These are phyloP conservation scores for Teunomyces gatunensis DNA, from an alignment of 805 yeast genomes.

Conservation along the genomic window DNA sequence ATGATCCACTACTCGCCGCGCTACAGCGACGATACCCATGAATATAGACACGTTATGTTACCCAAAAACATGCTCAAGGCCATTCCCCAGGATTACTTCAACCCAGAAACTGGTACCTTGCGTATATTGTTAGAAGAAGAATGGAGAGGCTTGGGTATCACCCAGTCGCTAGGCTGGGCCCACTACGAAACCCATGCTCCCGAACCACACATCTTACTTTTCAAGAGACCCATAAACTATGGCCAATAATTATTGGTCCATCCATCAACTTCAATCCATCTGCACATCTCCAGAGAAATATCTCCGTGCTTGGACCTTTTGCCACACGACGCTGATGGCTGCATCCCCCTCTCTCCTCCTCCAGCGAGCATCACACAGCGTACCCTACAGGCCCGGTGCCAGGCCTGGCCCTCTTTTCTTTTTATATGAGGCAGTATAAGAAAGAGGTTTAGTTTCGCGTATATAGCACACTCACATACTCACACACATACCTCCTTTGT, in stretches of 20 bases:
- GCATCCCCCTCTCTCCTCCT: no score
- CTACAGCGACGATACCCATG: slow-evolving; percentile 87
- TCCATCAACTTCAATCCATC: background rate
- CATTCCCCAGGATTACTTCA: slow-evolving; percentile 92
- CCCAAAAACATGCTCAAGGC: slow-evolving; percentile 95
- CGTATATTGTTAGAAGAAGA: slow-evolving; percentile 91
- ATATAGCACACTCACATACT: background rate
- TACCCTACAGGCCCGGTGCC: no score
- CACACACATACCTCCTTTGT: no score
- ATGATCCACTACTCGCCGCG: slow-evolving; percentile 92
- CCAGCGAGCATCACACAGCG: no score
- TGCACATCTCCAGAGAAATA: background rate
- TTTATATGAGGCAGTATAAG: no score
- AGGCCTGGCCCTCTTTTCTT: no score
- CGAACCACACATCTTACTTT: slow-evolving; percentile 93
- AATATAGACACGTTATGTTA: slow-evolving; percentile 94
- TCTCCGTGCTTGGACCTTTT: no score
- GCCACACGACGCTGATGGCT: no score
- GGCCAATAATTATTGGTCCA: slow-evolving; percentile 26
- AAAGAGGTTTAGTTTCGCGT: background rate
- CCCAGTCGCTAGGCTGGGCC: slow-evolving; percentile 96
- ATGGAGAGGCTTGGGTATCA: slow-evolving; percentile 97
- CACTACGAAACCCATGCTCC: slow-evolving; percentile 98
- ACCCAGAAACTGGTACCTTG: slow-evolving; percentile 89
- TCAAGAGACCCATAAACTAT: slow-evolving; percentile 62